Evolutionary conservation across 1,284 basidiomycete genomes (phyloP), one percentile per base, ranked within the genome.

Genomic region (Cutaneotrichosporon arboriforme): DNA sequence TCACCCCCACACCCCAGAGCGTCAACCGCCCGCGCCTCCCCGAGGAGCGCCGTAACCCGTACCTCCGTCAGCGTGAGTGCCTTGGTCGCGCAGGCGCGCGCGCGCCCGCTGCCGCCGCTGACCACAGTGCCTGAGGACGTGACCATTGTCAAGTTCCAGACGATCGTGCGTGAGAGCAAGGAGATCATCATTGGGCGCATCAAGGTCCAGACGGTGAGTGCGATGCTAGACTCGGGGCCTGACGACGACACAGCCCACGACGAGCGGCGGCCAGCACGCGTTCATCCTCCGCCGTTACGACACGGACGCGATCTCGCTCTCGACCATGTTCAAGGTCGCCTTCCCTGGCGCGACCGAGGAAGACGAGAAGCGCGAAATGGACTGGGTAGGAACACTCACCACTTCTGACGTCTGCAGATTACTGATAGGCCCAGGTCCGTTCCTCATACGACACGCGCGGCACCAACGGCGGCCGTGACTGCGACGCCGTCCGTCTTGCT

Each of bases 271-370:
- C n/a, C 55, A 63, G 44, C 90, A 94, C 75, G 89, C 91, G n/a
- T 94, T 94, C 74, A 88, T 97, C 69, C 85, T 97, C 52, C 84
- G 91, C 59, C 85, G 94, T 56, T 96, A 91, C 69, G 94, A 99
- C 77, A 97, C 94, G 7, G 85, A 90, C 60, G 93, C 93, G 21
- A 83, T 99, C 74, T 91, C 88, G 55, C 84, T 94, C 17, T 96
- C 92, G 5, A 96, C 94, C 57, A 96, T 99, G 90, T 97, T 91
- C 80, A 89, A 91, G 63, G 90, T 93, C 22, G 91, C 93, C 0
- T 98, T 93, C 77, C 94, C 96, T 9, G 83, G 80, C 50, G 88
- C 92, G 1, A 77, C 80, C 31, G 88, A 90, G 3, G 80, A 81
- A 42, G 84, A 86, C 18, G 94, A 97, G 76, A 84, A 83, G 68